A percentile compares a stretch with the other conserved stretches of the same genome.
These are phyloP conservation scores for Quercus berberidifolia DNA, from an alignment of 306 rosid genomes.

Conservation along the genomic window DNA sequence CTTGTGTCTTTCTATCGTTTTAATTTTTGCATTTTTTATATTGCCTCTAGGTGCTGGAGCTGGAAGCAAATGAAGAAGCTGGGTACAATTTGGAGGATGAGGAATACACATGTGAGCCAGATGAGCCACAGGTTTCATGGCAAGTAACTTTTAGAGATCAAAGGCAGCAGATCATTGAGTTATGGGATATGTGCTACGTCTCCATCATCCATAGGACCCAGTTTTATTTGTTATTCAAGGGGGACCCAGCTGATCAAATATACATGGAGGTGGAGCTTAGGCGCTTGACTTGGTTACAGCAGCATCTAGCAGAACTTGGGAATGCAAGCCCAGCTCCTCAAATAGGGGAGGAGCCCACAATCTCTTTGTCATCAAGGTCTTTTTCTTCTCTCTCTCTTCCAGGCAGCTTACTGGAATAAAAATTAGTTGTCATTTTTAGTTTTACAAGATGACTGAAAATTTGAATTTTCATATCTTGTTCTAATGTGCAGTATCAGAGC, in stretches of 20 bases:
- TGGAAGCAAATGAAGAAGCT: conserved; percentile 91
- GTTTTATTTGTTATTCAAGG: conserved; percentile 90
- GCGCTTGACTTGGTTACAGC: conserved; percentile 91
- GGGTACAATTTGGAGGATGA: conserved; percentile 77
- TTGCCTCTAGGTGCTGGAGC: conserved; percentile 74
- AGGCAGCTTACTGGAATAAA: neutral
- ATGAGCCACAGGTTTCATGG: conserved; percentile 74
- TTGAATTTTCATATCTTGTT: conserved; percentile 14
- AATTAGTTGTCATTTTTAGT: neutral
- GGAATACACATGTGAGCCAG: conserved; percentile 48
- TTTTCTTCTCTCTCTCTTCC: conserved; percentile 4
- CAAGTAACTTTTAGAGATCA: conserved; percentile 75
- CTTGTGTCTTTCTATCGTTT: conserved; percentile 1
- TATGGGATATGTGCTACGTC: conserved; percentile 88
- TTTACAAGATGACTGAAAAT: neutral
- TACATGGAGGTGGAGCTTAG: conserved; percentile 96
- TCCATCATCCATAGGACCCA: conserved; percentile 96
- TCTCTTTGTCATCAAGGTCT: conserved; percentile 92
- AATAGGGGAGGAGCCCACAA: conserved; percentile 71
- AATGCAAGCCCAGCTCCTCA: conserved; percentile 84
- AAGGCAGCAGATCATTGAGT: conserved; percentile 80
- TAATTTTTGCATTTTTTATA: neutral
- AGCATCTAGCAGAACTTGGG: conserved; percentile 85
- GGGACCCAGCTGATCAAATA: conserved; percentile 92
- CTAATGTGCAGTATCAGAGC: conserved; percentile 62